Evolutionary conservation across 225 moss, liverwort and hornwort genomes (phyloP).

Genomic region (Asterella californica): DNA sequence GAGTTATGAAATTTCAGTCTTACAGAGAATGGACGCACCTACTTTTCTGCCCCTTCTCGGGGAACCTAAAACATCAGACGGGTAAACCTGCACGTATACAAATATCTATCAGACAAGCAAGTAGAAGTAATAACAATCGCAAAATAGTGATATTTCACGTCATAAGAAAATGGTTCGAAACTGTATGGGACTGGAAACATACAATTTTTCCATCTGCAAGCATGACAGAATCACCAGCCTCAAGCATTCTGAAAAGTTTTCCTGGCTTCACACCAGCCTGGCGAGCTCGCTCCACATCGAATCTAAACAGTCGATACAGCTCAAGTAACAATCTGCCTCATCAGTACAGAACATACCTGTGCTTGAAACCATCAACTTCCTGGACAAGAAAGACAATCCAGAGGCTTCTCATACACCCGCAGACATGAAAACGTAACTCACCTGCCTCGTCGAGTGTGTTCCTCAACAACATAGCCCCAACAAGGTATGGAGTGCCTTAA

Average conservation of each 20-base stretch:
- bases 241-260: constrained; percentile 67
- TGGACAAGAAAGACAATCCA: not conserved
- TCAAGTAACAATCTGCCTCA: not conserved
- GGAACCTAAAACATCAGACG: constrained; percentile 85
- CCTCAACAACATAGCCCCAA: constrained; percentile 97
- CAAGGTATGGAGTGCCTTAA: constrained; percentile 84
- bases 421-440: constrained; percentile 11
- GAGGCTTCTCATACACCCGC: too few species aligned
- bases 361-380: too few species aligned
- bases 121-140: not conserved
- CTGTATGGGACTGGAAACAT: constrained; percentile 7
- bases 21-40: constrained; percentile 37
- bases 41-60: constrained; percentile 90
- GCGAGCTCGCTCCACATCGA: constrained; percentile 69
- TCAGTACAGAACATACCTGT: too few species aligned
- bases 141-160: not conserved
- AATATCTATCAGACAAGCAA: not conserved
- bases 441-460: constrained; percentile 76
- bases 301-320: constrained; percentile 39
- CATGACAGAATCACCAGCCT: constrained; percentile 62
- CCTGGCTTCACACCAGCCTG: constrained; percentile 76
- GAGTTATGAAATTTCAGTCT: not conserved
- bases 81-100: constrained; percentile 48
- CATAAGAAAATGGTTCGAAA: not conserved
- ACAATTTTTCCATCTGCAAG: constrained; percentile 79